Evolutionary conservation across 306 rosid genomes (phyloP), one percentile per base, ranked within the genome.

Genomic region (Cicer arietinum): DNA sequence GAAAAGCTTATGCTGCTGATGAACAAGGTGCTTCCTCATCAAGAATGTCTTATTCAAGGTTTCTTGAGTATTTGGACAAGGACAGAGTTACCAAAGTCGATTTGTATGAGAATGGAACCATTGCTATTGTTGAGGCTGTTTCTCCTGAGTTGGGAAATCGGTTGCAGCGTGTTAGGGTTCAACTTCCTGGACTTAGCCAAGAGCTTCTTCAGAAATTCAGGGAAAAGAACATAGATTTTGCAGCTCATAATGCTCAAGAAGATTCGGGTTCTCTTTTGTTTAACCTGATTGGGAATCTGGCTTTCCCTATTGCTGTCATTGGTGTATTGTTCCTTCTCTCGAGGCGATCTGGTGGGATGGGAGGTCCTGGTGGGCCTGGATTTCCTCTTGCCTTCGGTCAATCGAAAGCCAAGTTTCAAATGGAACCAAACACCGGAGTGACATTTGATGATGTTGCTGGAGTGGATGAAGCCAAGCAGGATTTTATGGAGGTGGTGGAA

Each of bases 381-480:
- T 90, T 90, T 77, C 99, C 99, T 44, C 83, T 95, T 71, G 47
- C 77, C 25, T 95, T 95, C 67, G 99, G 98, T 73, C 99, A 95
- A 78, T 95, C 99, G n/a, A 95, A 95, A 79, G 99, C 99, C 53
- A 95, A 95, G 86, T 95, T 95, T 83, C 98, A 95, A 80, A 95
- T 95, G 98, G 99, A 95, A 73, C 99, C 99, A 25, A 95, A 84
- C 74, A 95, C 99, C 40, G 99, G 99, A 80, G 99, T 95, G 86
- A 95, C 99, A 7, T 95, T 95, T 73, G 97, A 95, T 81, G 99
- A 95, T 79, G 99, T 95, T 85, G 99, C 99, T 41, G 99, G 99
- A 63, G 99, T 95, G 63, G 99, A 95, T 86, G 99, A 95, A 75
- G 99, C 99, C 84, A 95, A 95, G 87, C 99, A 95, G 73, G 99